Evolutionary conservation across 371 early-diverging fungal genomes (phyloP), one percentile per base, ranked within the genome.

Genomic region (Mortierella sp.): DNA sequence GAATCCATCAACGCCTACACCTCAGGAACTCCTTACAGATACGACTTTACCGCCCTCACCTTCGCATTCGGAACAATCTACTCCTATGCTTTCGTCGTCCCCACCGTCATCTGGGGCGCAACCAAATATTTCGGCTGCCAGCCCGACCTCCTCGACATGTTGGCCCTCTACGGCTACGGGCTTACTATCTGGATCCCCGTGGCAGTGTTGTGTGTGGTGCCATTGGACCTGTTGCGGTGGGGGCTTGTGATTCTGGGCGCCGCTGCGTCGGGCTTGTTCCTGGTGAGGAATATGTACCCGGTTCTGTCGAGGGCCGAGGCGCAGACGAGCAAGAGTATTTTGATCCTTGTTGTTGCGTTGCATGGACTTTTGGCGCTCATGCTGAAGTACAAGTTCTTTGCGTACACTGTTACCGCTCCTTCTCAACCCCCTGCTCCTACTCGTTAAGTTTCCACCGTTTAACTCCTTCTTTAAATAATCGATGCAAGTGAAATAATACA

Each of bases 171-270:
- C 88, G 99, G 98, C n/a, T 99, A 99, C 81, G 94, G 95, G 4
- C 87, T 98, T 88, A 91, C 96, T 0, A 89, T 97, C 51, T 99
- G 98, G 98, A 92, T 99, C 70, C 98, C 97, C 4, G 95, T 97
- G 29, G 95, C 98, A 27, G 96, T 97, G 86, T 83, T 93, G 55
- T 43, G 74, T 18, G 71, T 81, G 43, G 35, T 73, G 38, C 76
- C 79, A 16, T 77, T 60, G 51, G 73, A 79, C 41, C 58, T 72
- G 29, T 58, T 76, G 27, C 72, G 82, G 5, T 88, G 83, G 88
- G 76, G 55, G 32, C 14, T 81, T 35, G 77, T 80, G 16, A 44
- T 60, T 24, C 68, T 79, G 4, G 77, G 78, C 1, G 76, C 77
- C 1, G 75, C 51, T 7, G 75, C 60, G n/a, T 74, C 87, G 24